phyloP scores from a whole-genome alignment of 1,284 basidiomycete genomes.

The Cutaneotrichosporon sp. region DNA sequence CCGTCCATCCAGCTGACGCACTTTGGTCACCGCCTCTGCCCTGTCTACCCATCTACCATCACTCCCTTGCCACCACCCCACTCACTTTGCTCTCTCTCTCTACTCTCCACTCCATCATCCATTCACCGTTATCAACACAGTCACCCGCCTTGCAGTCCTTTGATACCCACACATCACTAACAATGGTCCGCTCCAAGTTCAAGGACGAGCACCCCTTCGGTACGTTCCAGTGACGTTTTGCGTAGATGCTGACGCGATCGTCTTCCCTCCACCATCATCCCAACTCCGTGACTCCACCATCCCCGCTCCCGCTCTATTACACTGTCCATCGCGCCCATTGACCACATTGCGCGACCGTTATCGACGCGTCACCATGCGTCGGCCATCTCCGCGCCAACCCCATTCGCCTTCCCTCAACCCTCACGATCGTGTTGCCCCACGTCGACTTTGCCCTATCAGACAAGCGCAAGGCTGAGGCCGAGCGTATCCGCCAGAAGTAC shows the following conservation, averaged over 20 bases:
- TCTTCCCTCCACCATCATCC: not conserved
- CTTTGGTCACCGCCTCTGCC: not conserved
- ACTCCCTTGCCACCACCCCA: not conserved
- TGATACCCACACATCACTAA: conserved; percentile 4
- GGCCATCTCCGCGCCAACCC: conserved; percentile 1
- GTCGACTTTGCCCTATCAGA: conserved; percentile 58
- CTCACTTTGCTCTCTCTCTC: not conserved
- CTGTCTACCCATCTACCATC: not conserved
- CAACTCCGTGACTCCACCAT: not conserved
- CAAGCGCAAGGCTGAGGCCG: conserved; percentile 92
- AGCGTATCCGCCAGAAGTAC: conserved; percentile 97
- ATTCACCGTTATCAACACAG: not conserved
- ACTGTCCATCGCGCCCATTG: not conserved
- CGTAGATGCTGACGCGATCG: conserved; percentile 12
- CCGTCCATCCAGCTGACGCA: conserved; percentile 2
- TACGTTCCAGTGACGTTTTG: conserved; percentile 54
- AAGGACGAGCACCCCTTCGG: conserved; percentile 99
- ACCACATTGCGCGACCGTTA: not conserved
- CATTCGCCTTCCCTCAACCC: not conserved
- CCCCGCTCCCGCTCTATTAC: not conserved
- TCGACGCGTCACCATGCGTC: conserved; percentile 3
- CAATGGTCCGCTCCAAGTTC: conserved; percentile 91
- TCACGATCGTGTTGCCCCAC: not conserved
- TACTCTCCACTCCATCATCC: not conserved
- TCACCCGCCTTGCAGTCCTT: not conserved